Percentiles rank a stretch among this genome's conserved stretches.
These are phyloP conservation scores for Begonia masoniana DNA, from an alignment of 306 rosid species.

Conservation along the genomic window DNA sequence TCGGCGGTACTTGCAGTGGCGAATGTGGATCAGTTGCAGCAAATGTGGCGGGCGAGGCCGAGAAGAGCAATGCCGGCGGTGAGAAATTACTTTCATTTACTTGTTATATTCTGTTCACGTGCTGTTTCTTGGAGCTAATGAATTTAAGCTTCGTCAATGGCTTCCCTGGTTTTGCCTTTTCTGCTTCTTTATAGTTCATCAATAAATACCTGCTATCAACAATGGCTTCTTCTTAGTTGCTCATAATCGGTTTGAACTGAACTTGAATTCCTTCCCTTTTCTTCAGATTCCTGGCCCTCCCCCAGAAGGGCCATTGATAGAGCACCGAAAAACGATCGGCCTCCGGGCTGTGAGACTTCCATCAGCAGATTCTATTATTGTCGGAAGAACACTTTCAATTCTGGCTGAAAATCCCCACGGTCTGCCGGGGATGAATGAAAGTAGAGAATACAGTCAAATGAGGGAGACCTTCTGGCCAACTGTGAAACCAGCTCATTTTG, in stretches of 20 bases:
- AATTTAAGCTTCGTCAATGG: background rate
- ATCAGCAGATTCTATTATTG: conserved; percentile 65
- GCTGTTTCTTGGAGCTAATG: background rate
- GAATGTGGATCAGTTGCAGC: conserved; percentile 38
- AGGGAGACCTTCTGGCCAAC: conserved; percentile 58
- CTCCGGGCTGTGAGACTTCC: conserved; percentile 67
- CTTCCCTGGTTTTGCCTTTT: background rate
- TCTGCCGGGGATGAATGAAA: conserved; percentile 57
- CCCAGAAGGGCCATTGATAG: conserved; percentile 41
- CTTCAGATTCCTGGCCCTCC: conserved; percentile 63
- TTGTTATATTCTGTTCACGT: too few species aligned
- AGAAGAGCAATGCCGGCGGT: conserved; percentile 61
- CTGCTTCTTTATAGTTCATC: background rate
- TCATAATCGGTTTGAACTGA: background rate
- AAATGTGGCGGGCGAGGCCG: conserved; percentile 61
- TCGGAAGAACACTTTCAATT: conserved; percentile 50
- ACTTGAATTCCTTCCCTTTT: background rate
- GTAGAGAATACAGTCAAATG: conserved; percentile 26
- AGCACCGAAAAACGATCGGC: conserved; percentile 56
- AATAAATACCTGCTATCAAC: too few species aligned
- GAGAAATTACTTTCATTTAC: conserved; percentile 1
- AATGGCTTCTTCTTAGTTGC: too few species aligned
- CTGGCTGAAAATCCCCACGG: conserved; percentile 56
- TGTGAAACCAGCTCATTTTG: conserved; percentile 68
- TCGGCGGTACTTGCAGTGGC: conserved; percentile 70